These are phyloP conservation scores for Magnusiomyces tetraspermus DNA, from an alignment of 1,139 yeast species.

Conservation along the genomic window DNA sequence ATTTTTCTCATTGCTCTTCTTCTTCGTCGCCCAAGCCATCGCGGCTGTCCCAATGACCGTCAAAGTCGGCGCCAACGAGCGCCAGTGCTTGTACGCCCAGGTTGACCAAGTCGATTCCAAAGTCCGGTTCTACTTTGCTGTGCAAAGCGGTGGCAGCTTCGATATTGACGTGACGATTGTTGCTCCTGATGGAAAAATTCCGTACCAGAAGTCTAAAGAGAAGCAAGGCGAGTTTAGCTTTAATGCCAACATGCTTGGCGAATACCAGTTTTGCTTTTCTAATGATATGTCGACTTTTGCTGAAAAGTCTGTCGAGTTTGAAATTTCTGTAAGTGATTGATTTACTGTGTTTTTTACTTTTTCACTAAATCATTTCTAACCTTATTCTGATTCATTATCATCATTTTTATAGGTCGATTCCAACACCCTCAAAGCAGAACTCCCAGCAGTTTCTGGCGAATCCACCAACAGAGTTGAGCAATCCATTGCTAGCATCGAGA, in stretches of 20 bases:
- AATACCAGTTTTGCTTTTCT: constrained; percentile 85
- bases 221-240: constrained; percentile 82
- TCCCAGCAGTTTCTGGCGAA: constrained; percentile 11
- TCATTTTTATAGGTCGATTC: constrained; percentile 7
- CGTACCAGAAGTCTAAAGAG: constrained; percentile 53
- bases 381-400: neutral
- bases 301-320: constrained; percentile 84
- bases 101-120: constrained; percentile 55
- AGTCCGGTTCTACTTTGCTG: constrained; percentile 81
- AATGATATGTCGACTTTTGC: constrained; percentile 82
- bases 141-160: constrained; percentile 81
- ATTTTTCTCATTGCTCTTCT: neutral
- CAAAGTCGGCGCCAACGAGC: constrained; percentile 66
- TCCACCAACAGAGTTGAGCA: constrained; percentile 26
- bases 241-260: constrained; percentile 62
- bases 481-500: constrained; percentile 53
- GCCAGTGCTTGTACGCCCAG: constrained; percentile 67
- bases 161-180: constrained; percentile 72
- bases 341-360: neutral
- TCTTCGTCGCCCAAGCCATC: neutral
- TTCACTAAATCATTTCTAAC: neutral
- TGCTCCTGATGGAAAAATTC: constrained; percentile 54
- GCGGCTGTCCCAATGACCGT: constrained; percentile 50
- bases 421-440: constrained; percentile 12
- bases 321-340: constrained; percentile 48